These are phyloP conservation scores for Plectosphaerella cucumerina DNA, from an alignment of 2,329 filamentous ascomycete species.

Conservation along the genomic window DNA sequence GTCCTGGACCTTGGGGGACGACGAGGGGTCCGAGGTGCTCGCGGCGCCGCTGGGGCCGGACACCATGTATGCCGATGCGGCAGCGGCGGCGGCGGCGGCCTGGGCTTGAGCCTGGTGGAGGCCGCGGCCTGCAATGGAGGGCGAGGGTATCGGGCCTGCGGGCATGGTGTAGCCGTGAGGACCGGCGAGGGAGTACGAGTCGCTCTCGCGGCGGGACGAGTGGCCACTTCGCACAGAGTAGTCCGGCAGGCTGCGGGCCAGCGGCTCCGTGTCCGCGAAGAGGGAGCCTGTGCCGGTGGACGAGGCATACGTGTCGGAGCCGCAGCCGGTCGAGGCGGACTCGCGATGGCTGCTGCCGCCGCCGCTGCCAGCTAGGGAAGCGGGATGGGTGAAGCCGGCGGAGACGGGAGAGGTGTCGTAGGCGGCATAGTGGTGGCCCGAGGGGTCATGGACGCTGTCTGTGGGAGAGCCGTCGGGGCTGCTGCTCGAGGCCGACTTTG, in stretches of 20 bases:
- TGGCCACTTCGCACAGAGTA: not conserved
- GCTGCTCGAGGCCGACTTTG: not conserved
- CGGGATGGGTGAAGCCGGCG: conserved; percentile 5
- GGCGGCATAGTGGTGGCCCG: conserved; percentile 3
- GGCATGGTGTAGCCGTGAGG: not conserved
- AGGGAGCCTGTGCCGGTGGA: conserved; percentile 9
- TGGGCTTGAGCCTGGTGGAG: not conserved
- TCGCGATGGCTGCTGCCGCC: conserved; percentile 6
- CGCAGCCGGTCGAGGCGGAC: conserved; percentile 3
- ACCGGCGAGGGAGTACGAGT: not conserved
- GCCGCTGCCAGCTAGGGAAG: conserved; percentile 8
- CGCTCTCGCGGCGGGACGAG: not conserved
- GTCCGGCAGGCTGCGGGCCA: conserved; percentile 1
- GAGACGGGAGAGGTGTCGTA: conserved; percentile 5
- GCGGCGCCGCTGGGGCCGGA: not conserved
- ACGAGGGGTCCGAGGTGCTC: not conserved
- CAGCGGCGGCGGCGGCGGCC: too few relatives aligned
- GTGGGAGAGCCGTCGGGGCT: conserved; percentile 12
- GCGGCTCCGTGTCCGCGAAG: conserved; percentile 9
- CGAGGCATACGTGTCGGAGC: conserved; percentile 6
- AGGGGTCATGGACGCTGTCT: conserved; percentile 5
- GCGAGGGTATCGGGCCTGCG: not conserved
- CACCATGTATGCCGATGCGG: not conserved
- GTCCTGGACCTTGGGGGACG: not conserved
- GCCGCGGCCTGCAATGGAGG: not conserved